phyloP scores from a whole-genome alignment of 371 early-diverging fungal genomes.

The Apophysomyces elegans region DNA sequence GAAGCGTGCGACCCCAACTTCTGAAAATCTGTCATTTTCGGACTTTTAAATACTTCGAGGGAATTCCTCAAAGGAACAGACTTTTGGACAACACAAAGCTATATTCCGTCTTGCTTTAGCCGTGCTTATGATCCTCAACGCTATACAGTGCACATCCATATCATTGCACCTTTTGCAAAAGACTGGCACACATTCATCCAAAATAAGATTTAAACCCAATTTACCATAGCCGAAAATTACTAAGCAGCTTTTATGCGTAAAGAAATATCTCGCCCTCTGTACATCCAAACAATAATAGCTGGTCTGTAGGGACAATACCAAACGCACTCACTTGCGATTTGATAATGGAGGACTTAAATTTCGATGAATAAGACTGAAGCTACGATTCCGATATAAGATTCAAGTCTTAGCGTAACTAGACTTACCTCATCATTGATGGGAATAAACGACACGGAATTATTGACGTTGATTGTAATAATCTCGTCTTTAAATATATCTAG shows the following conservation, averaged over 20 bases:
- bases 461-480: slow-evolving; percentile 64
- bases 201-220: too few relatives aligned
- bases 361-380: slow-evolving; percentile 69
- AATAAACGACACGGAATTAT: slow-evolving; percentile 68
- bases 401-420: neutral
- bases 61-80: neutral
- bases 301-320: slow-evolving; percentile 64
- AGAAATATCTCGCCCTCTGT: slow-evolving; percentile 68
- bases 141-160: too few relatives aligned
- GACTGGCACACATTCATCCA: too few relatives aligned
- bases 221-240: too few relatives aligned
- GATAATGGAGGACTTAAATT: slow-evolving; percentile 67
- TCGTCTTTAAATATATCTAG: slow-evolving; percentile 66
- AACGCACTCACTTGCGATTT: slow-evolving; percentile 67
- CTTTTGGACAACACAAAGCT: too few relatives aligned
- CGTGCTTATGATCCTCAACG: too few relatives aligned
- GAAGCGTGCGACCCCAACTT: neutral
- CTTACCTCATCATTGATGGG: slow-evolving; percentile 72
- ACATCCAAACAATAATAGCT: slow-evolving; percentile 64
- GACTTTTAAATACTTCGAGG: neutral
- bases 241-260: slow-evolving; percentile 46
- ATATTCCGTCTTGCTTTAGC: too few relatives aligned
- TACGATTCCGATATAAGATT: slow-evolving; percentile 19
- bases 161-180: too few relatives aligned
- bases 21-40: neutral